Evolutionary conservation across 139 green algal genomes (phyloP).

Genomic region (Asterochloris sp.): DNA sequence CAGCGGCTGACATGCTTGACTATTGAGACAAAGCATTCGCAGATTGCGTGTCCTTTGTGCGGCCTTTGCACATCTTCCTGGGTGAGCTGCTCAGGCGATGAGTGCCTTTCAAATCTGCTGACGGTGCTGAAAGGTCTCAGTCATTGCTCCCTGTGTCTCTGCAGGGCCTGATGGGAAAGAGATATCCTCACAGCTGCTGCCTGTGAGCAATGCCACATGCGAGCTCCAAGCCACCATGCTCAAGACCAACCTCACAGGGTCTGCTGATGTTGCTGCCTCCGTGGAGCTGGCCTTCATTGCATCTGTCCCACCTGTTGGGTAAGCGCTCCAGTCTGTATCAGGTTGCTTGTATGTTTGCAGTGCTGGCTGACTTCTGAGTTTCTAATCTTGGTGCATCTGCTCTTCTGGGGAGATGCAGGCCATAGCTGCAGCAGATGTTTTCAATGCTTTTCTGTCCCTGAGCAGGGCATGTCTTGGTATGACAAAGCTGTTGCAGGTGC

Average conservation of each 20-base stretch:
- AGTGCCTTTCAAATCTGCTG: neutral
- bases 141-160: neutral
- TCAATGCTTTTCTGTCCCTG: too few relatives aligned
- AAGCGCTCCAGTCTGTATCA: neutral
- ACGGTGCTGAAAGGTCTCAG: too few relatives aligned
- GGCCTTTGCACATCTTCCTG: neutral
- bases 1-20: too few relatives aligned
- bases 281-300: conserved; percentile 51
- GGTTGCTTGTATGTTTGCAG: too few relatives aligned
- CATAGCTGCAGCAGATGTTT: too few relatives aligned
- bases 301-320: conserved; percentile 51
- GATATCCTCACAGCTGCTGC: conserved; percentile 42
- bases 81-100: neutral
- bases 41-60: too few relatives aligned
- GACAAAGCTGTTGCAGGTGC: too few relatives aligned
- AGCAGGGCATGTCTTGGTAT: too few relatives aligned
- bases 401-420: too few relatives aligned
- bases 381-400: too few relatives aligned
- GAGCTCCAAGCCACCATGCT: conserved; percentile 40
- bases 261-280: conserved; percentile 7
- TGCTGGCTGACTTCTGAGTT: too few relatives aligned
- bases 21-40: too few relatives aligned
- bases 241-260: conserved; percentile 11
- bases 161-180: conserved; percentile 39
- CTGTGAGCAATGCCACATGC: conserved; percentile 23